These are phyloP conservation scores for Hypoxylon trugodes DNA, from an alignment of 495 filamentous ascomycete species.

Conservation along the genomic window DNA sequence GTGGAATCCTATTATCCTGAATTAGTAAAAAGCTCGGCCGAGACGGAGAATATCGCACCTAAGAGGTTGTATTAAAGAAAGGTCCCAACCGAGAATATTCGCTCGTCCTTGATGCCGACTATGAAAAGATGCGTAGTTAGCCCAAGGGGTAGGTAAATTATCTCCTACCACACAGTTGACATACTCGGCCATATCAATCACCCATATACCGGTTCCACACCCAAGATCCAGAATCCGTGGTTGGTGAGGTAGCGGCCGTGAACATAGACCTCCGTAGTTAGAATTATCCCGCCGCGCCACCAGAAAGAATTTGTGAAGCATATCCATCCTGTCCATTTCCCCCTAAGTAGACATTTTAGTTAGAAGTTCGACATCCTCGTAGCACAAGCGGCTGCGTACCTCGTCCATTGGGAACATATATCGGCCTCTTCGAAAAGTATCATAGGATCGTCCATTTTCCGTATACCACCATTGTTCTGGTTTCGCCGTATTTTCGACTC, in stretches of 20 bases:
- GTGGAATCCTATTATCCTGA: constrained; percentile 65
- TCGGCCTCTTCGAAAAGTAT: constrained; percentile 62
- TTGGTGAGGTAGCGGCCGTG: constrained; percentile 39
- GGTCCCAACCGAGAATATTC: constrained; percentile 75
- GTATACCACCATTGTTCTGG: constrained; percentile 49
- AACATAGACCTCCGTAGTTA: constrained; percentile 38
- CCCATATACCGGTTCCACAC: constrained; percentile 91
- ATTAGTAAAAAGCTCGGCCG: background rate
- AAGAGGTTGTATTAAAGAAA: constrained; percentile 81
- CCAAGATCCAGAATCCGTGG: constrained; percentile 80
- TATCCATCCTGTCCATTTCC: constrained; percentile 80
- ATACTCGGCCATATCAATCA: constrained; percentile 84
- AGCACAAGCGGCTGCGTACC: constrained; percentile 46
- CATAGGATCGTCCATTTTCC: constrained; percentile 66
- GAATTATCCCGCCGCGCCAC: constrained; percentile 70
- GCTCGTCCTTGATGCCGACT: constrained; percentile 46
- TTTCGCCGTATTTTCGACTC: constrained; percentile 42
- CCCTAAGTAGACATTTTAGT: constrained; percentile 51
- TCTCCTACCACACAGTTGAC: constrained; percentile 39
- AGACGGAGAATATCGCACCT: constrained; percentile 54
- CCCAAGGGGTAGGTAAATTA: constrained; percentile 15
- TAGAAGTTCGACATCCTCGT: background rate
- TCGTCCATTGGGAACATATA: constrained; percentile 72
- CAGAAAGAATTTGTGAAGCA: constrained; percentile 77
- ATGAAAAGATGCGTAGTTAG: constrained; percentile 21